phyloP scores from a whole-genome alignment of 768 basidiomycete genomes.

The Podaxis rugospora region DNA sequence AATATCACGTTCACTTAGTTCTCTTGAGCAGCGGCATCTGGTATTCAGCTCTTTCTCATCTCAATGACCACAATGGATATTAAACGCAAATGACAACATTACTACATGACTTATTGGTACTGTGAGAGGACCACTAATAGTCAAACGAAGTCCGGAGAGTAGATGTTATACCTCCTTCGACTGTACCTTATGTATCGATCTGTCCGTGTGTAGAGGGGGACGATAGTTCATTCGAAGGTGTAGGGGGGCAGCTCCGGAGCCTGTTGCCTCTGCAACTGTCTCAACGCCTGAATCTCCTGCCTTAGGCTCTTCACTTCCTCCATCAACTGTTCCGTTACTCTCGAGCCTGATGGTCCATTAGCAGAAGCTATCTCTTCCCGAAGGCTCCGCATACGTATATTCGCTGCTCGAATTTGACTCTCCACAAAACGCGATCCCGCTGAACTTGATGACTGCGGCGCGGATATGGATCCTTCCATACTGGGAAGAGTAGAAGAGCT shows the following conservation, averaged over 20 bases:
- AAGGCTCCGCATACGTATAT: slow-evolving; percentile 19
- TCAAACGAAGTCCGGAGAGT: neutral
- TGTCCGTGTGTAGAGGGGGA: neutral
- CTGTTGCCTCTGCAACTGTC: slow-evolving; percentile 17
- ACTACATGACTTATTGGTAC: neutral
- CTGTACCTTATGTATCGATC: neutral
- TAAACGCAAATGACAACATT: neutral
- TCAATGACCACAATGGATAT: neutral
- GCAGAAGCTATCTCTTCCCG: slow-evolving; percentile 20
- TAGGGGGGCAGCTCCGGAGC: neutral
- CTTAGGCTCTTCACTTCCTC: slow-evolving; percentile 23
- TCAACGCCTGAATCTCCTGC: slow-evolving; percentile 22
- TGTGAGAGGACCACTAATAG: neutral
- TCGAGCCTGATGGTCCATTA: slow-evolving; percentile 9
- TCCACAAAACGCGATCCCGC: slow-evolving; percentile 10
- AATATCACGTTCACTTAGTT: neutral
- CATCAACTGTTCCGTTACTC: slow-evolving; percentile 21
- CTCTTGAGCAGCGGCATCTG: too few relatives aligned
- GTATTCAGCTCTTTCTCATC: neutral
- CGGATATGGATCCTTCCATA: neutral
- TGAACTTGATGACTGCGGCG: neutral
- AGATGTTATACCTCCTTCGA: neutral
- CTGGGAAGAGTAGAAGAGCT: neutral
- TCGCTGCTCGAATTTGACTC: slow-evolving; percentile 21
- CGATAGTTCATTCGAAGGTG: neutral